Evolutionary conservation across 495 filamentous ascomycete species (phyloP).

Genomic region (Delitschia confertaspora): DNA sequence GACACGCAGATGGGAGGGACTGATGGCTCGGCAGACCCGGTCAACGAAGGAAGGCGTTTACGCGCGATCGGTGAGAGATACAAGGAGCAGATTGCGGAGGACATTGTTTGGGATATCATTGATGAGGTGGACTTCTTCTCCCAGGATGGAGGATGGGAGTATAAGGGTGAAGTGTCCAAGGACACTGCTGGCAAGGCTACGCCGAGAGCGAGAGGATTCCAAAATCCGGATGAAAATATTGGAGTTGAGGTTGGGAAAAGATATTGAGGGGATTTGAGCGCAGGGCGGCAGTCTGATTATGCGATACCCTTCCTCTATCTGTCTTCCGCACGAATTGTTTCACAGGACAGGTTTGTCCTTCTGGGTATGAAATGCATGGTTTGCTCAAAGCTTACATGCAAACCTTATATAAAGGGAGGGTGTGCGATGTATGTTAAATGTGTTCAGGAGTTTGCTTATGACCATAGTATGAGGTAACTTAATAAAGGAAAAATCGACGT

Average conservation of each 20-base stretch:
- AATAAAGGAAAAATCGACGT: too few relatives aligned
- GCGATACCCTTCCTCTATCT: too few relatives aligned
- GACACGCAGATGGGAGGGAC: constrained; percentile 46
- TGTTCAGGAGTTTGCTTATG: too few relatives aligned
- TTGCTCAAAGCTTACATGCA: too few relatives aligned
- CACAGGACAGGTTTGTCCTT: too few relatives aligned
- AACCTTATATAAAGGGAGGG: too few relatives aligned
- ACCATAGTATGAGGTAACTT: too few relatives aligned
- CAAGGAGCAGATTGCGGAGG: constrained; percentile 91
- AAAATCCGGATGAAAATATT: constrained; percentile 24
- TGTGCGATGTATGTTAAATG: too few relatives aligned
- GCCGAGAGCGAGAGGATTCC: constrained; percentile 24
- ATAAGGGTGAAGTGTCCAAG: constrained; percentile 23
- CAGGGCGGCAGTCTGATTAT: too few relatives aligned
- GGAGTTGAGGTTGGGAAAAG: constrained; percentile 25
- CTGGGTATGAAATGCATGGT: too few relatives aligned
- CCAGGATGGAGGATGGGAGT: constrained; percentile 48
- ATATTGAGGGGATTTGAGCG: too few relatives aligned
- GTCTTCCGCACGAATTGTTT: too few relatives aligned
- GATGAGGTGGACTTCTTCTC: constrained; percentile 82
- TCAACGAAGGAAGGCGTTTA: constrained; percentile 35
- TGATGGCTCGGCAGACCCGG: constrained; percentile 8
- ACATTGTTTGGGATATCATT: constrained; percentile 80
- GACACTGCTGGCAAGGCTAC: constrained; percentile 20
- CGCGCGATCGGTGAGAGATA: constrained; percentile 68